Conservation (phyloP, 2,329 filamentous ascomycete genomes). For the Ophiobolus disseminans region DNA sequence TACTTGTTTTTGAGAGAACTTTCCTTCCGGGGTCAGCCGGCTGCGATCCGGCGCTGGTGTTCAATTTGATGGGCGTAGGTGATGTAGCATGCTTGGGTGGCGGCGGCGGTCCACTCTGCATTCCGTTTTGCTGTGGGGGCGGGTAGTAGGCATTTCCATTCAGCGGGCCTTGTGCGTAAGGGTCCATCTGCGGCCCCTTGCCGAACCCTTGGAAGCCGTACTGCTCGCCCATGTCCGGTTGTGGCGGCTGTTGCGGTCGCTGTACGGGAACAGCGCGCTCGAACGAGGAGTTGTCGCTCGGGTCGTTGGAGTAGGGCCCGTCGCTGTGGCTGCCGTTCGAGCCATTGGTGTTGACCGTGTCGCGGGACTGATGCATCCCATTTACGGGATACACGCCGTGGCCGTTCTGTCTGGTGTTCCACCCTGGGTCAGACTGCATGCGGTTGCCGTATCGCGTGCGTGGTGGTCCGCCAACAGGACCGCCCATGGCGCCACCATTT, state of each 20-base stretch:
- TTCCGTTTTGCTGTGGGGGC: conserved; percentile 18
- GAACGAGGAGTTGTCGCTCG: conserved; percentile 90
- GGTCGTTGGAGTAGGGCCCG: conserved; percentile 78
- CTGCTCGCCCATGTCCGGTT: conserved; percentile 47
- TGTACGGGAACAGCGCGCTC: conserved; percentile 67
- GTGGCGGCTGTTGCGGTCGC: conserved; percentile 46
- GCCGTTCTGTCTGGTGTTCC: conserved; percentile 44
- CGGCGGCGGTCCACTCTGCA: conserved; percentile 25
- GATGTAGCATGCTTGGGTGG: conserved; percentile 27
- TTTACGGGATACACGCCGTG: conserved; percentile 53
- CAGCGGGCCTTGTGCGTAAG: conserved; percentile 39
- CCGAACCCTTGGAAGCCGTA: conserved; percentile 68
- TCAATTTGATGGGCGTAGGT: conserved; percentile 35
- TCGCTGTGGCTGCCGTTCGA: conserved; percentile 77
- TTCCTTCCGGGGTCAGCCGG: conserved; percentile 17
- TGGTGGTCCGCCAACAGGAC: conserved; percentile 44
- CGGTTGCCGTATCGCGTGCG: conserved; percentile 51
- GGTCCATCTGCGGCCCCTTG: conserved; percentile 51
- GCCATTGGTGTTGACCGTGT: conserved; percentile 81
- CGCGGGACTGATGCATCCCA: conserved; percentile 78
- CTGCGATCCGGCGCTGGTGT: conserved; percentile 19
- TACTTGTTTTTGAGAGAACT: conserved; percentile 32
- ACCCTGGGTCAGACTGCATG: conserved; percentile 54
- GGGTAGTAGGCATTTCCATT: conserved; percentile 26
- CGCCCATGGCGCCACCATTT: conserved; percentile 35